phyloP scores from a whole-genome alignment of 345 rosid species.

The Crucihimalaya himalaica region DNA sequence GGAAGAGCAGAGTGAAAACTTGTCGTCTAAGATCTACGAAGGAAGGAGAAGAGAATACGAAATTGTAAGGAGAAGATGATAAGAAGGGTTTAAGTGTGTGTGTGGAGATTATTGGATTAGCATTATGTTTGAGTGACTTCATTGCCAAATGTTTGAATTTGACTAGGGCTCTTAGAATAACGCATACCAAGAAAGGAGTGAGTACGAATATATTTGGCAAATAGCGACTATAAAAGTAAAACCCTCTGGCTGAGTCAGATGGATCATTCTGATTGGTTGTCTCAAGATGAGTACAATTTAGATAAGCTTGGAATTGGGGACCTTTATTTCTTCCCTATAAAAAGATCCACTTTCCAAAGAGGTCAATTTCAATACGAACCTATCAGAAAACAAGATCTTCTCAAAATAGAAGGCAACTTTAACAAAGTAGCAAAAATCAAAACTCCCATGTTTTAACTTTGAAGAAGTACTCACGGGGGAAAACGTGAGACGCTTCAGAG shows the following conservation, averaged over 20 bases:
- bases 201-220: not conserved
- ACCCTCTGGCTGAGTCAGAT: slow-evolving; percentile 21
- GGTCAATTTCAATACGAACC: slow-evolving; percentile 9
- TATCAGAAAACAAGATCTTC: not conserved
- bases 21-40: not conserved
- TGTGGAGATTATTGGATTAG: not conserved
- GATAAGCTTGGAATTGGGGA: not conserved
- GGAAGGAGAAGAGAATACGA: not conserved
- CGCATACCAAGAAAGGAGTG: not conserved
- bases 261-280: slow-evolving; percentile 14
- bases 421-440: not conserved
- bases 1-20: slow-evolving; percentile 8
- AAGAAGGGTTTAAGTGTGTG: not conserved
- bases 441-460: not conserved
- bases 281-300: not conserved
- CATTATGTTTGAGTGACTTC: not conserved
- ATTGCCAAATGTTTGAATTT: slow-evolving; percentile 1
- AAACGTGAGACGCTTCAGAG: not conserved
- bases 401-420: not conserved
- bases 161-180: slow-evolving; percentile 8
- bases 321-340: not conserved
- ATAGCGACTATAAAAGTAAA: not conserved
- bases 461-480: slow-evolving; percentile 18
- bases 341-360: slow-evolving; percentile 1
- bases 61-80: not conserved